phyloP scores from a whole-genome alignment of 2,329 filamentous ascomycete genomes.

The Diaporthe sp. region DNA sequence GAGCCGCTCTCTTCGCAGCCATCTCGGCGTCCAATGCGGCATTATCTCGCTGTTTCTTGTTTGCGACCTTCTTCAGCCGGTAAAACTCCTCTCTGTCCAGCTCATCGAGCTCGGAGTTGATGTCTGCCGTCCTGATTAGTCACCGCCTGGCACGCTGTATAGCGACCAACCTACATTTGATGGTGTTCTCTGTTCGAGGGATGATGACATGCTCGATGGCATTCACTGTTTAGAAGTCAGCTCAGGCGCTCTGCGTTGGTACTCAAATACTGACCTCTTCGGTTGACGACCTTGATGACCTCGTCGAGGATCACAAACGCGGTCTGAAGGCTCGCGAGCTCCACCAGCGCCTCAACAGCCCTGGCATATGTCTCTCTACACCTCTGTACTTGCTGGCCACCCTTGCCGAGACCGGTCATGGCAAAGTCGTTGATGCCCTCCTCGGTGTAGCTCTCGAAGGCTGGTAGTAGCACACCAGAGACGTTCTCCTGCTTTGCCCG shows the following conservation, averaged over 20 bases:
- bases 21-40: conserved; percentile 81
- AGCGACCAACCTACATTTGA: conserved; percentile 77
- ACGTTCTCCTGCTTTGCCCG: conserved; percentile 98
- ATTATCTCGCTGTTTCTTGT: conserved; percentile 84
- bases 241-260: conserved; percentile 41
- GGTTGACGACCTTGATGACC: conserved; percentile 99
- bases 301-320: conserved; percentile 98
- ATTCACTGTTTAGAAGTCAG: conserved; percentile 74
- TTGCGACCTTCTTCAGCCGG: conserved; percentile 92
- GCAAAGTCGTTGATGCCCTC: conserved; percentile 97
- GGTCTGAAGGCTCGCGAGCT: conserved; percentile 95
- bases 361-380: conserved; percentile 96
- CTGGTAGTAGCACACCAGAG: conserved; percentile 92
- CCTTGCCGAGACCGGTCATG: conserved; percentile 94
- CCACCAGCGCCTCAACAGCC: conserved; percentile 95
- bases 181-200: conserved; percentile 98
- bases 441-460: conserved; percentile 90
- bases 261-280: conserved; percentile 74
- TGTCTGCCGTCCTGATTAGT: conserved; percentile 67
- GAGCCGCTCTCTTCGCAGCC: conserved; percentile 75
- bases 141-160: background rate
- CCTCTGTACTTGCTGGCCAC: conserved; percentile 95
- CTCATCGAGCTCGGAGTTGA: conserved; percentile 98
- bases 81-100: conserved; percentile 99
- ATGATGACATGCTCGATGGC: conserved; percentile 98